Percentiles rank a stretch among this genome's conserved stretches.
phyloP scores from a whole-genome alignment of 2,329 filamentous ascomycete species.

The Aspergillus vadensis region DNA sequence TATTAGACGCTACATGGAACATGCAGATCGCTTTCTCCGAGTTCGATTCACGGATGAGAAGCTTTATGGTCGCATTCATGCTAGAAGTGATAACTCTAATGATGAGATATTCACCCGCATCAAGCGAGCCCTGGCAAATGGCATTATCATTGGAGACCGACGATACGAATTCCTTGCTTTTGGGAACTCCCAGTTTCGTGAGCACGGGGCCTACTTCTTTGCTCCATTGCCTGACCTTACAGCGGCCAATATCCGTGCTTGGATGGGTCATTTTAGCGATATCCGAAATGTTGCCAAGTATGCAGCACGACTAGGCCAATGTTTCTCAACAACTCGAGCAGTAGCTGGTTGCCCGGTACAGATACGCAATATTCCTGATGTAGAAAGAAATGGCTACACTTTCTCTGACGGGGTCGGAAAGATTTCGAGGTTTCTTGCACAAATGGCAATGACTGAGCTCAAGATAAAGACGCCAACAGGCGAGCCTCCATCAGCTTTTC shows the following conservation, averaged over 20 bases:
- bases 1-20: conserved; percentile 67
- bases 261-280: conserved; percentile 83
- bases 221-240: conserved; percentile 67
- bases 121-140: conserved; percentile 69
- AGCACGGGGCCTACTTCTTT: conserved; percentile 93
- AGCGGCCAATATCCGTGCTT: conserved; percentile 74
- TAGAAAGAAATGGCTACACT: conserved; percentile 66
- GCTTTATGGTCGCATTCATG: conserved; percentile 61
- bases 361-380: conserved; percentile 65
- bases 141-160: conserved; percentile 79
- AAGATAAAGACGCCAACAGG: conserved; percentile 56
- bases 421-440: conserved; percentile 76
- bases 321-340: conserved; percentile 87
- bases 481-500: conserved; percentile 75
- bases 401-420: conserved; percentile 95
- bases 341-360: conserved; percentile 65
- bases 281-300: conserved; percentile 87
- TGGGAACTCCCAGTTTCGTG: conserved; percentile 91
- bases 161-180: conserved; percentile 89
- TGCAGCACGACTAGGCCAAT: conserved; percentile 86
- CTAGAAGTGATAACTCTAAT: conserved; percentile 58
- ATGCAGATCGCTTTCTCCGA: conserved; percentile 79
- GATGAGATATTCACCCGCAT: conserved; percentile 75
- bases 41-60: conserved; percentile 89
- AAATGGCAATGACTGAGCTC: conserved; percentile 72